Conservation (phyloP, 768 basidiomycete species). For the Amanita thiersii region DNA sequence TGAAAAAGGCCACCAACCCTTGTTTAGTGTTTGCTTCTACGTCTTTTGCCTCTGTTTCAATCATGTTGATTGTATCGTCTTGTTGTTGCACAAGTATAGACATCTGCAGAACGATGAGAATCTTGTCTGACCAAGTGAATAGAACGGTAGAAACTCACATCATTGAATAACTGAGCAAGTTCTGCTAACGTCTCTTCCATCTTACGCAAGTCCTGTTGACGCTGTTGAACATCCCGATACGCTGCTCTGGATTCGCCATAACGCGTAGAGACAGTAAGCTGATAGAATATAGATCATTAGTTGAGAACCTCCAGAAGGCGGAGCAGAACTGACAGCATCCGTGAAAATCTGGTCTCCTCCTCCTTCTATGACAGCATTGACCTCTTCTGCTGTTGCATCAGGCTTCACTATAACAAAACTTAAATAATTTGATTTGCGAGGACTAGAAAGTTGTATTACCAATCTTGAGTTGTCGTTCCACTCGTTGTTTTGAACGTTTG, state of each 20-base stretch:
- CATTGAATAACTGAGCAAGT: constrained; percentile 80
- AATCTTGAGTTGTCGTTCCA: constrained; percentile 73
- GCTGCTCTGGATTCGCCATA: constrained; percentile 79
- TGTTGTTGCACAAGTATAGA: constrained; percentile 71
- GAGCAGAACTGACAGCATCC: constrained; percentile 43
- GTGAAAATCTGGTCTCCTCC: constrained; percentile 69
- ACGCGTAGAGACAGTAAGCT: constrained; percentile 73
- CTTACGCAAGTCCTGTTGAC: constrained; percentile 77
- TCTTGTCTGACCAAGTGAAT: not conserved
- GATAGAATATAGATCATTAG: constrained; percentile 1
- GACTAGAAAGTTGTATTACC: constrained; percentile 30
- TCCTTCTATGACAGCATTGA: constrained; percentile 62
- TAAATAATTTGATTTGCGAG: not conserved
- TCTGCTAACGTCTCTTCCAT: constrained; percentile 88
- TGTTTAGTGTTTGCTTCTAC: constrained; percentile 64
- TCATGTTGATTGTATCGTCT: constrained; percentile 58
- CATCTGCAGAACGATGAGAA: constrained; percentile 43
- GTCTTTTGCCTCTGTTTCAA: constrained; percentile 53
- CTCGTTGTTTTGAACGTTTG: constrained; percentile 52
- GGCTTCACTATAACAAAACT: constrained; percentile 59
- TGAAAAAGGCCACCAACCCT: constrained; percentile 42
- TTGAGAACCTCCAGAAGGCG: constrained; percentile 5
- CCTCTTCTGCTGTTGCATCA: constrained; percentile 75
- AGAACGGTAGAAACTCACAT: constrained; percentile 35
- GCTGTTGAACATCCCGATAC: constrained; percentile 81